Evolutionary conservation across 352 stramenopile species (phyloP), one percentile per base, ranked within the genome.

Genomic region (Heterotrichella gracilis): DNA sequence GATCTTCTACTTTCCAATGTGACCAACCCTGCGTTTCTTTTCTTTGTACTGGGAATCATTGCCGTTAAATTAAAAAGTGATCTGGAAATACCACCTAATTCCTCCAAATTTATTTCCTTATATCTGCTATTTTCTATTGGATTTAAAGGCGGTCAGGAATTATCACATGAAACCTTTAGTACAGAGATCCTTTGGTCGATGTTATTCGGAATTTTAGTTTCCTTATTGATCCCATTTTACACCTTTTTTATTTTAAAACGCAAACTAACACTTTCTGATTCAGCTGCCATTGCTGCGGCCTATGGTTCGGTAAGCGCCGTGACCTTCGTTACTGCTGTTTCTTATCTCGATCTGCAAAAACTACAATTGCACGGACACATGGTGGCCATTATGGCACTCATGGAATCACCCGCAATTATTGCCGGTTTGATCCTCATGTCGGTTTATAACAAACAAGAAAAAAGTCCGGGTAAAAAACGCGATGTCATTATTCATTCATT

Each of bases 1-100:
- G 9, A 66, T 4, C 4, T 66, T 24, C 9, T 66, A 4, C 21
- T 66, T 9, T 2, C 2, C 3, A 66, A 66, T 4, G 2, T 66
- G 3, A 66, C 41, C 2, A 66, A 66, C 23, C 41, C 41, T 1
- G 41, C 41, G 1, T 9, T 66, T 22, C 23, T 66, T 24, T 66
- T 66, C 9, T 66, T 66, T 66, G 41, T 66, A 24, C 23, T 66
- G 41, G 41, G 41, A 66, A 66, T 66, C 23, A 9, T 66, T 66
- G 41, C 41, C 21, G 41, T 66, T 1, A 9, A 66, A 9, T 66
- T 66, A 9, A 66, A 66, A 66, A 66, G 41, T 22, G 41, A 66
- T 66, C 4, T 66, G 41, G 41, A 66, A 66, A 66, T 66, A 4
- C 41, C 41, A 9, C 41, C 41, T 4, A 66, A 66, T 66, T 66